Base-by-base conservation (phyloP, 257 asterid genomes). In the Solanum tacnaense region DNA sequence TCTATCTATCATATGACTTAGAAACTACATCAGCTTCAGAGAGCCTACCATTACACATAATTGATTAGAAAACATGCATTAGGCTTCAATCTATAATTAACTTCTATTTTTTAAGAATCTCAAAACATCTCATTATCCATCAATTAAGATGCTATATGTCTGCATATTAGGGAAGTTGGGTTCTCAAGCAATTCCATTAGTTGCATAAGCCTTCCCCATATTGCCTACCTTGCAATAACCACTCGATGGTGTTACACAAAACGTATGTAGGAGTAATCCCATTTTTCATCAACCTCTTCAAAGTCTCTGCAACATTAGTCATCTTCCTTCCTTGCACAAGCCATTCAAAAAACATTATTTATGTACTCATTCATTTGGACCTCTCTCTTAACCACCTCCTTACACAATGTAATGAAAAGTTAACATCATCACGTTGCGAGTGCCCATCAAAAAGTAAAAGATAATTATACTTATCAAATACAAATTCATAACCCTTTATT, bases 91-190 rank as follows among this genome's bases (percentile, higher is more conserved):
- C 92, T 94, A 81, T 89, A 13, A 13, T 68, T 88, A 62, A 36
- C 88, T 70, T 95, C 95, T 95, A 96, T 95, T 79, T 94, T 95
- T 39, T 93, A 52, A 95, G 93, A 90, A 93, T 90, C 90, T 91
- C 88, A 58, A 94, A 90, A 89, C 98, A 93, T 90, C 84, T 91
- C 36, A 92, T 94, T 90, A 92, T 73, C 95, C 98, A 56, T 91
- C 89, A 29, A 94, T 91, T 79, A 95, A 91, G 87, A 94, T 95
- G 91, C 92, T 93, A 87, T 92, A 95, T 4, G 98, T 93, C 92
- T 91, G 93, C 32, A 94, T 89, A 83, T 88, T 88, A 5, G 96
- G 98, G 82, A 87, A 75, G 88, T 49, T 49, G 60, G 60, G 60
- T 49, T 49, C 60, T 93, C 82, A 60, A 94, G 97, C 86, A 96